These are phyloP conservation scores for Malus domestica DNA, from an alignment of 306 rosid species.

Conservation along the genomic window DNA sequence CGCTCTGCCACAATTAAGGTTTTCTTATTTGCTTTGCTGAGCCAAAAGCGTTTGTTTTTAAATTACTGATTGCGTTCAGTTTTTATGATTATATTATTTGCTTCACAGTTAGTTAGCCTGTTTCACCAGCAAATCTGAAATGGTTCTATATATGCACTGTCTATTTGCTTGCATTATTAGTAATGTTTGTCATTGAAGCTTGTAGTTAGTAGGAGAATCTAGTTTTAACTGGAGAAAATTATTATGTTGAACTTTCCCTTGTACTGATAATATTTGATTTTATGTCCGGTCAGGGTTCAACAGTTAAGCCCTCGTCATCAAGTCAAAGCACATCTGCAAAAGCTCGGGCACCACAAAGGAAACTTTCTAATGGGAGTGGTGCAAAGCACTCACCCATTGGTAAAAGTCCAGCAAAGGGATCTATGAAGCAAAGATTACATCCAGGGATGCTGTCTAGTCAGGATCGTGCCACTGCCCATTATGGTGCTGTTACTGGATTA, in stretches of 20 bases:
- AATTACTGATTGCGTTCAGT: not conserved
- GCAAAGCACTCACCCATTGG: constrained; percentile 40
- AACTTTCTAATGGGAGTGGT: constrained; percentile 50
- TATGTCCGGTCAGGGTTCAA: constrained; percentile 40
- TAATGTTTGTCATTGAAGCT: not conserved
- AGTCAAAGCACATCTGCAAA: constrained; percentile 33
- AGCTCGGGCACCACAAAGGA: constrained; percentile 50
- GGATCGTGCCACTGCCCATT: constrained; percentile 95
- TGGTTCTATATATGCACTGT: not conserved
- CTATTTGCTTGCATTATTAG: not conserved
- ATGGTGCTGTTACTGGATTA: constrained; percentile 90
- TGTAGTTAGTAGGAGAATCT: not conserved
- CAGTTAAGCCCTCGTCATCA: constrained; percentile 26
- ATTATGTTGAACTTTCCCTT: not conserved
- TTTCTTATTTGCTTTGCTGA: constrained; percentile 14
- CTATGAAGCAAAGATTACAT: constrained; percentile 72
- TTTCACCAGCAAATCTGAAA: not conserved
- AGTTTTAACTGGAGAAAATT: not conserved
- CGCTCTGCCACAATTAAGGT: constrained; percentile 49
- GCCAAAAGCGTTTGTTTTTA: not conserved
- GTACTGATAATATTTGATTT: not conserved
- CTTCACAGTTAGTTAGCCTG: not conserved
- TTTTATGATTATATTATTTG: not conserved
- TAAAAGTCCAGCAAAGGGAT: constrained; percentile 58
- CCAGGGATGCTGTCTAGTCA: constrained; percentile 88